Percentiles rank a stretch among this genome's conserved stretches.
phyloP scores from a whole-genome alignment of 1,284 basidiomycete species.

The Apiotrichum laibachii region DNA sequence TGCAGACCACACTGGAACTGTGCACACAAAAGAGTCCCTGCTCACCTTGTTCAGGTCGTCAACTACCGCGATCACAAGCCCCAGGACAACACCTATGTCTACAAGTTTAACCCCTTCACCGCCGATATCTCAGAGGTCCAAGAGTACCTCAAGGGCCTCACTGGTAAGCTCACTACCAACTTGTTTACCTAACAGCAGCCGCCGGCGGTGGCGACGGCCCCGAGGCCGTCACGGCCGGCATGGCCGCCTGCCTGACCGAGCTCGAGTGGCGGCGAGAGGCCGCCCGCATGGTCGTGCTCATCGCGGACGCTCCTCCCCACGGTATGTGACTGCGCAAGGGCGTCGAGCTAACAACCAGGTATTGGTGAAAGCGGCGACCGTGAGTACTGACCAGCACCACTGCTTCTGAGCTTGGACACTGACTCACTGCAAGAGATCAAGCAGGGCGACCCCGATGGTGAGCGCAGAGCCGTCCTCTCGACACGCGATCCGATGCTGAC shows the following conservation, averaged over 20 bases:
- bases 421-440: slow-evolving; percentile 65
- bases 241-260: slow-evolving; percentile 73
- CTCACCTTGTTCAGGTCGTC: slow-evolving; percentile 54
- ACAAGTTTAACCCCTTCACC: slow-evolving; percentile 91
- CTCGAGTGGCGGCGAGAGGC: slow-evolving; percentile 89
- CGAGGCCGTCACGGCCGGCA: slow-evolving; percentile 92
- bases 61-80: slow-evolving; percentile 92
- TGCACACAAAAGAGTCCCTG: background rate
- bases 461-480: too few relatives aligned
- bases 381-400: slow-evolving; percentile 27
- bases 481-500: slow-evolving; percentile 7
- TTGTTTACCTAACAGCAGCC: slow-evolving; percentile 59
- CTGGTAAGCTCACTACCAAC: slow-evolving; percentile 30
- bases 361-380: slow-evolving; percentile 49
- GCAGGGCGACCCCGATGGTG: slow-evolving; percentile 80
- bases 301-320: slow-evolving; percentile 97
- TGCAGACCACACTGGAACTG: slow-evolving; percentile 3
- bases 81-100: slow-evolving; percentile 89
- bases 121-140: slow-evolving; percentile 86
- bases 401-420: slow-evolving; percentile 5
- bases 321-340: slow-evolving; percentile 51
- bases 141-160: slow-evolving; percentile 64
- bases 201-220: slow-evolving; percentile 97
- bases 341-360: slow-evolving; percentile 27
- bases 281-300: slow-evolving; percentile 91